These are phyloP conservation scores for Skeletonema costatum DNA, from an alignment of 108 stramenopile genomes.

Conservation along the genomic window DNA sequence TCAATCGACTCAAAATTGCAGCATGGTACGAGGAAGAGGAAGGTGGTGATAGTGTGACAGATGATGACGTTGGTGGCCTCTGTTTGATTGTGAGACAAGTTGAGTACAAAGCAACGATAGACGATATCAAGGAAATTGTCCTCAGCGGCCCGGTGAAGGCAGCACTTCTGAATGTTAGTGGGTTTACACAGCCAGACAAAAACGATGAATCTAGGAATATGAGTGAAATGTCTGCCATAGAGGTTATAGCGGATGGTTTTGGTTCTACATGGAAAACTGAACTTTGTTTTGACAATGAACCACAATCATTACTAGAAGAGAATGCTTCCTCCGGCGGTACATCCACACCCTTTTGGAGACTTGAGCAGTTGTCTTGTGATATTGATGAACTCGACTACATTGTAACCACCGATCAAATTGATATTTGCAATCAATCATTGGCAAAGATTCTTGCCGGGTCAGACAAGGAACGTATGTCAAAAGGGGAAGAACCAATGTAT, in stretches of 20 bases:
- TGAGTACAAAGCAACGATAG: constrained; percentile 14
- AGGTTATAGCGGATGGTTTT: constrained; percentile 15
- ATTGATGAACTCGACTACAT: constrained; percentile 54
- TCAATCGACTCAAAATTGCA: constrained; percentile 35
- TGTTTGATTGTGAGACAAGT: constrained; percentile 45
- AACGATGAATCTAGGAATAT: background rate
- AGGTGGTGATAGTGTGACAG: constrained; percentile 10
- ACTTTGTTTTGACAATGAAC: background rate
- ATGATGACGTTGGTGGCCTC: constrained; percentile 32
- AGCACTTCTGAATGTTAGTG: constrained; percentile 44
- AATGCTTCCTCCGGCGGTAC: background rate
- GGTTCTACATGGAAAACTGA: constrained; percentile 8
- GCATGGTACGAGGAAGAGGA: constrained; percentile 48
- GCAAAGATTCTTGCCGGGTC: constrained; percentile 32
- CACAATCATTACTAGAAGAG: constrained; percentile 6
- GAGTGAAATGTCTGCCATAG: constrained; percentile 14
- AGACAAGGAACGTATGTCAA: constrained; percentile 7
- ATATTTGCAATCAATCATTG: constrained; percentile 50
- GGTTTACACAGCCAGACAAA: constrained; percentile 31
- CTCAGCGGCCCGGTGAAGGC: constrained; percentile 48
- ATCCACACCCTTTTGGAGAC: constrained; percentile 29
- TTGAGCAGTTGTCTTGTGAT: constrained; percentile 26
- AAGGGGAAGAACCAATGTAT: constrained; percentile 11
- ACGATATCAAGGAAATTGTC: constrained; percentile 27
- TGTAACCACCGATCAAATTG: constrained; percentile 41